A percentile compares a stretch with the other conserved stretches of the same genome.
These are phyloP conservation scores for Salix suchowensis DNA, from an alignment of 345 rosid genomes.

Conservation along the genomic window DNA sequence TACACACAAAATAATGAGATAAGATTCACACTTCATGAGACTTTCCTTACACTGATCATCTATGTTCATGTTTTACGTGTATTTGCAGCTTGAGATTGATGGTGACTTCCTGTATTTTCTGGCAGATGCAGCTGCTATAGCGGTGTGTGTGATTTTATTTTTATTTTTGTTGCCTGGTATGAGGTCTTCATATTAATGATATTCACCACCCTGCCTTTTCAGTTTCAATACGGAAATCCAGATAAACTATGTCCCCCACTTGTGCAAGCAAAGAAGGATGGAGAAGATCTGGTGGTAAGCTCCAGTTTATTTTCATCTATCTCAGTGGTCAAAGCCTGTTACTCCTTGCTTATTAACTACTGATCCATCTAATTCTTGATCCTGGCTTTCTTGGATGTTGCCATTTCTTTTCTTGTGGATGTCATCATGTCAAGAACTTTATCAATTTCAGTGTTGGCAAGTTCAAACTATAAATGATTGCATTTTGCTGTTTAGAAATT, in stretches of 20 bases:
- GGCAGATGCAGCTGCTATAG: conserved; percentile 82
- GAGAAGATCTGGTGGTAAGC: conserved; percentile 75
- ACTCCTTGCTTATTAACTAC: neutral
- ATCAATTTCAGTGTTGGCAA: too few species aligned
- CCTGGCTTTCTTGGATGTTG: neutral
- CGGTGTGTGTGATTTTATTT: conserved; percentile 37
- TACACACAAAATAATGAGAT: neutral
- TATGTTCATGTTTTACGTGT: neutral
- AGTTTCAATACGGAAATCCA: conserved; percentile 93
- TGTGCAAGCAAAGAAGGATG: conserved; percentile 72
- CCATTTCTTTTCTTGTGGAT: neutral
- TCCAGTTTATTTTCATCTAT: neutral
- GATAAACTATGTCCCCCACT: conserved; percentile 71
- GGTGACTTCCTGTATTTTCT: conserved; percentile 85
- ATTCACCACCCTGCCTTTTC: conserved; percentile 16
- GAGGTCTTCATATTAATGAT: conserved; percentile 4
- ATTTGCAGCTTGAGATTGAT: conserved; percentile 60
- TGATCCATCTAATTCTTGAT: neutral
- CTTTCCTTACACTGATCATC: neutral
- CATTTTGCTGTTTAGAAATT: neutral
- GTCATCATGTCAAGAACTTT: neutral
- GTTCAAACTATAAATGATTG: neutral
- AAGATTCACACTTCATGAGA: neutral
- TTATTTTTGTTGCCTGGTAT: conserved; percentile 2
- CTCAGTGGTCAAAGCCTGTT: neutral